A percentile compares a stretch with the other conserved stretches of the same genome.
Evolutionary conservation across 805 yeast genomes (phyloP).

Genomic region (Candida vartiovaarae): DNA sequence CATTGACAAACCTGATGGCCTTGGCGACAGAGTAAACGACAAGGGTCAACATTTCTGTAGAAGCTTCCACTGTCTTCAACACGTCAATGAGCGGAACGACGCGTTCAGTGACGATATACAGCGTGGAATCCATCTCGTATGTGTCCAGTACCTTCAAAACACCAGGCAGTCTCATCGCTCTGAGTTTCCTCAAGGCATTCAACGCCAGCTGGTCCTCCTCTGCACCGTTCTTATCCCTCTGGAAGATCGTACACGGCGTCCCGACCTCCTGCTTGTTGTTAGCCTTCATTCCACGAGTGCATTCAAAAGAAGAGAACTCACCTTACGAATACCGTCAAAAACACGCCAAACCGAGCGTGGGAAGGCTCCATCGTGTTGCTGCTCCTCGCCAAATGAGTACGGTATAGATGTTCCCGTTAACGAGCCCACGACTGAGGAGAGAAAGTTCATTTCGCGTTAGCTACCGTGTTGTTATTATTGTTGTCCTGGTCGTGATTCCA

Average conservation of each 20-base stretch:
- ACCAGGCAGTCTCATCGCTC: conserved; percentile 63
- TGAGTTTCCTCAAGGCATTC: conserved; percentile 40
- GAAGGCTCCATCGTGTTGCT: conserved; percentile 25
- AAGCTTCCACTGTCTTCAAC: conserved; percentile 26
- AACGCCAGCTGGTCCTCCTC: conserved; percentile 32
- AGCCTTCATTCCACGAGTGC: background rate
- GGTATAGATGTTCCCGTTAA: conserved; percentile 55
- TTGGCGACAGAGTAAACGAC: conserved; percentile 52
- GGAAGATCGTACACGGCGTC: conserved; percentile 55
- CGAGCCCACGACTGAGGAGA: conserved; percentile 54
- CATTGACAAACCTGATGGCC: conserved; percentile 51
- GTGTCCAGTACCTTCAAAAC: conserved; percentile 56
- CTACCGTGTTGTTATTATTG: background rate
- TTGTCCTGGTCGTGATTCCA: background rate
- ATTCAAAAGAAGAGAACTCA: conserved; percentile 10
- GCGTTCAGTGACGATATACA: conserved; percentile 63
- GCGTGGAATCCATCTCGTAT: conserved; percentile 47
- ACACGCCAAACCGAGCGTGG: conserved; percentile 52
- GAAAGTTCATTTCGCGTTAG: conserved; percentile 47
- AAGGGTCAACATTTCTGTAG: conserved; percentile 35
- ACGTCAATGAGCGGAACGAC: conserved; percentile 44
- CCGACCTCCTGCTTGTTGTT: conserved; percentile 35
- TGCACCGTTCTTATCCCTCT: conserved; percentile 41
- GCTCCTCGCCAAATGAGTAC: conserved; percentile 42
- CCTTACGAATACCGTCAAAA: conserved; percentile 46